phyloP scores from a whole-genome alignment of 1,284 basidiomycete genomes.

The Apiotrichum akiyoshidainum region DNA sequence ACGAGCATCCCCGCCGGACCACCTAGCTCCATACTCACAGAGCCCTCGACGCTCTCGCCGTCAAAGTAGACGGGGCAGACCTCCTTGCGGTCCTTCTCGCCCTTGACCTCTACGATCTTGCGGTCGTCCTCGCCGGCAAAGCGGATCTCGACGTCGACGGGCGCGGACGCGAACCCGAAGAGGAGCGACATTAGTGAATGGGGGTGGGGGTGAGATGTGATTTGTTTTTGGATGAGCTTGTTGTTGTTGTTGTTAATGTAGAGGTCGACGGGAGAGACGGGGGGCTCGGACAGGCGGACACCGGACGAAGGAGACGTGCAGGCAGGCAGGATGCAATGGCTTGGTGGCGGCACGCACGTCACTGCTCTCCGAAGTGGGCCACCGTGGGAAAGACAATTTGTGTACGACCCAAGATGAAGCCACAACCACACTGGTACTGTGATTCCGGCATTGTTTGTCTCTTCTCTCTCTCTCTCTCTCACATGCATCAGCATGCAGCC shows the following conservation, averaged over 20 bases:
- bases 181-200: conserved; percentile 49
- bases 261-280: neutral
- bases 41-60: conserved; percentile 81
- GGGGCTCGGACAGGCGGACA: no score
- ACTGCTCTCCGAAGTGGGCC: no score
- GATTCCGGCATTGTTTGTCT: no score
- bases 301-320: no score
- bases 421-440: no score
- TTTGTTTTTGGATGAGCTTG: neutral
- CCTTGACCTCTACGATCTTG: conserved; percentile 64
- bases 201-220: conserved; percentile 46
- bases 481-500: no score
- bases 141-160: conserved; percentile 87
- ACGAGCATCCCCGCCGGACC: no score
- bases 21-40: conserved; percentile 57
- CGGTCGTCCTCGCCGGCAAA: conserved; percentile 80
- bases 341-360: no score
- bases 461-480: no score
- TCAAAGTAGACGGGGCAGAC: conserved; percentile 94
- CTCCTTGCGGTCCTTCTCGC: conserved; percentile 72
- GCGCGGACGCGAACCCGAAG: conserved; percentile 73
- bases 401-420: no score
- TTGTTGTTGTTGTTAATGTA: neutral
- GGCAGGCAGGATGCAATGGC: no score
- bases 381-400: no score